A percentile compares a stretch with the other conserved stretches of the same genome.
Evolutionary conservation across 208 protist genomes (phyloP).

Genomic region (Trypanosomatidae sp.): DNA sequence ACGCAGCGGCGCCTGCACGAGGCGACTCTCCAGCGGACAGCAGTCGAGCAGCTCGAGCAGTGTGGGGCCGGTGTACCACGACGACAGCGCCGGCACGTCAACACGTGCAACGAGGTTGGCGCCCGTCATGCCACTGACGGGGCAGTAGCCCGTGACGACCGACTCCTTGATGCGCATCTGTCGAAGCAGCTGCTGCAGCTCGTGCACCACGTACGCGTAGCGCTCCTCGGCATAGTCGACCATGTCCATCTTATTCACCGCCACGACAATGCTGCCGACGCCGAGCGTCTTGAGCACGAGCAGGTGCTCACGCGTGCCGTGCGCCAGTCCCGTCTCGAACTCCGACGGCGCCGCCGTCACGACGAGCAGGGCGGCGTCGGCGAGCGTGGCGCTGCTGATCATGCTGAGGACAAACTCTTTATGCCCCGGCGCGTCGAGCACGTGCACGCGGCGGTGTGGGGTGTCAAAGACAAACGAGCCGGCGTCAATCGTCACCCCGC

Average conservation of each 20-base stretch:
- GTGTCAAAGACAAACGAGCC: constrained; percentile 90
- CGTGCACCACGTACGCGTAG: constrained; percentile 86
- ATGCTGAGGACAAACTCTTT: constrained; percentile 97
- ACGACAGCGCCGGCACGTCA: constrained; percentile 10
- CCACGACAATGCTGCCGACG: constrained; percentile 91
- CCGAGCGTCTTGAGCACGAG: constrained; percentile 96
- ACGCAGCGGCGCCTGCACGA: constrained; percentile 46
- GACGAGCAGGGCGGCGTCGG: constrained; percentile 96
- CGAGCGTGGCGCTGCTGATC: constrained; percentile 96
- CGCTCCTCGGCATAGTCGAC: constrained; percentile 86
- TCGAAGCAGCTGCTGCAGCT: constrained; percentile 91
- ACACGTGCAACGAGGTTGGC: constrained; percentile 28
- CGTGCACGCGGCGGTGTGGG: constrained; percentile 61
- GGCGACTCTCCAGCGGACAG: constrained; percentile 52
- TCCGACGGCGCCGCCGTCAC: constrained; percentile 95
- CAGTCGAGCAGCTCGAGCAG: constrained; percentile 59
- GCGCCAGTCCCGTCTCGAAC: constrained; percentile 96
- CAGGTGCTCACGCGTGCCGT: constrained; percentile 96
- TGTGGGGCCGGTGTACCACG: constrained; percentile 66
- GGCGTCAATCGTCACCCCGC: constrained; percentile 93
- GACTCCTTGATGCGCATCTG: constrained; percentile 73
- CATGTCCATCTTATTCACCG: constrained; percentile 99
- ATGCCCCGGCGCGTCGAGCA: constrained; percentile 90
- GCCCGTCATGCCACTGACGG: constrained; percentile 62
- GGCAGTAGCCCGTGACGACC: constrained; percentile 48